These are phyloP conservation scores for Endoconidiophora laricicola DNA, from an alignment of 2,329 filamentous ascomycete species.

Conservation along the genomic window DNA sequence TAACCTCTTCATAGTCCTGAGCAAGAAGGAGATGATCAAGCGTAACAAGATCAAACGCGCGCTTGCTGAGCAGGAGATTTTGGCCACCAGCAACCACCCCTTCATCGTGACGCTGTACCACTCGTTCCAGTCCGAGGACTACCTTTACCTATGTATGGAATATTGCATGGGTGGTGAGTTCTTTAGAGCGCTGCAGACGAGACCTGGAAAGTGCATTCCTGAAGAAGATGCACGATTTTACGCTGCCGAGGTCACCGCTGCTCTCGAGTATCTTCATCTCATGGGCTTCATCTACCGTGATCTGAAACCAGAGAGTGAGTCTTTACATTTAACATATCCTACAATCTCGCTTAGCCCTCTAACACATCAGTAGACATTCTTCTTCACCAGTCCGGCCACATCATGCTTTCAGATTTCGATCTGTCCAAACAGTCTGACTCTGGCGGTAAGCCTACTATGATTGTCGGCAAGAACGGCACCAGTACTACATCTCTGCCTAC, in stretches of 20 bases:
- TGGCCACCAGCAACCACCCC: conserved; percentile 95
- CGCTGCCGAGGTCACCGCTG: conserved; percentile 90
- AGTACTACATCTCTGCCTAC: conserved; percentile 76
- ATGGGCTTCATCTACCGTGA: conserved; percentile 99
- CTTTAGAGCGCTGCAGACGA: conserved; percentile 88
- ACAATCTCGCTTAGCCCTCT: conserved; percentile 3
- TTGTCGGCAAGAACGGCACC: conserved; percentile 75
- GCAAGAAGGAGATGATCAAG: conserved; percentile 99
- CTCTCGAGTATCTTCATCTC: conserved; percentile 86
- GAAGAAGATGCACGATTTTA: conserved; percentile 97
- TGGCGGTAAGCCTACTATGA: conserved; percentile 95
- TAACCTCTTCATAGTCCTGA: conserved; percentile 54
- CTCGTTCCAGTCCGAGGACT: conserved; percentile 97
- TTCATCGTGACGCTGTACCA: conserved; percentile 98
- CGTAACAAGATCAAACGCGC: conserved; percentile 99
- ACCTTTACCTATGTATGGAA: conserved; percentile 99
- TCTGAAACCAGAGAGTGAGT: conserved; percentile 90
- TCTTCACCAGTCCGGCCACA: conserved; percentile 96
- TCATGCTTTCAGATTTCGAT: conserved; percentile 99
- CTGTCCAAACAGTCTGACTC: conserved; percentile 93
- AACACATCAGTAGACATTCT: conserved; percentile 55
- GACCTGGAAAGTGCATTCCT: conserved; percentile 90
- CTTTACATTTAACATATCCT: neutral
- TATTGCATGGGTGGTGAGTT: conserved; percentile 98
- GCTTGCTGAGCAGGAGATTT: conserved; percentile 90